Evolutionary conservation across 495 filamentous ascomycete genomes (phyloP).

Genomic region (Aspergillus incahuasiensis): DNA sequence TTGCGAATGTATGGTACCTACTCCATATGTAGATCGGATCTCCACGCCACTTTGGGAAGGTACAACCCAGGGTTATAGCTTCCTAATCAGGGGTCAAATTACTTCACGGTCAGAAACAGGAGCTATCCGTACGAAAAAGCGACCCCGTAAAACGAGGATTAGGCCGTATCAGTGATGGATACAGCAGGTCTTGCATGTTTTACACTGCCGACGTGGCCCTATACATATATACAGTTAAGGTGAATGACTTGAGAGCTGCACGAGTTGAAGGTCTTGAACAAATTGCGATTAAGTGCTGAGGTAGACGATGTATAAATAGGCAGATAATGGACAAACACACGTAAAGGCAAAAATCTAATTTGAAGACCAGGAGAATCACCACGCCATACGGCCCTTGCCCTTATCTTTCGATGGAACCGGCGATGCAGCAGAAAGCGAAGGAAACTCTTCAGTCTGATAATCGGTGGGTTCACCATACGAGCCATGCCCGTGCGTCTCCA

Average conservation of each 20-base stretch:
- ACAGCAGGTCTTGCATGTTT: background rate
- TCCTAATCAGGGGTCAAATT: too few species aligned
- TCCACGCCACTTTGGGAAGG: too few species aligned
- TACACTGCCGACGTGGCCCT: too few species aligned
- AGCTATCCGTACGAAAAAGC: too few species aligned
- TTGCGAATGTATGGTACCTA: too few species aligned
- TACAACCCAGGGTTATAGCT: too few species aligned
- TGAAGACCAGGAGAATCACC: slow-evolving; percentile 22
- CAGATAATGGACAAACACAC: background rate
- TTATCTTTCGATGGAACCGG: slow-evolving; percentile 35
- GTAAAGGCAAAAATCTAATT: background rate
- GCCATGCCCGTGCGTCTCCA: slow-evolving; percentile 49
- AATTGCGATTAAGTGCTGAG: background rate
- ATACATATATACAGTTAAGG: too few species aligned
- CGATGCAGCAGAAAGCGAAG: slow-evolving; percentile 43
- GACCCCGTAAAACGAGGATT: too few species aligned
- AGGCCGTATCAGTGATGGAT: too few species aligned
- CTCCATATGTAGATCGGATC: too few species aligned
- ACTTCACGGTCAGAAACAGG: too few species aligned
- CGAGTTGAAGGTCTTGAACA: background rate
- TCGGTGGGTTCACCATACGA: slow-evolving; percentile 4
- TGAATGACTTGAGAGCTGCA: too few species aligned
- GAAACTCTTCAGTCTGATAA: slow-evolving; percentile 50
- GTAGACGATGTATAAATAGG: background rate
- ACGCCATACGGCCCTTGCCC: slow-evolving; percentile 40